These are phyloP conservation scores for Talaromyces thailandensis DNA, from an alignment of 495 filamentous ascomycete species.

Conservation along the genomic window DNA sequence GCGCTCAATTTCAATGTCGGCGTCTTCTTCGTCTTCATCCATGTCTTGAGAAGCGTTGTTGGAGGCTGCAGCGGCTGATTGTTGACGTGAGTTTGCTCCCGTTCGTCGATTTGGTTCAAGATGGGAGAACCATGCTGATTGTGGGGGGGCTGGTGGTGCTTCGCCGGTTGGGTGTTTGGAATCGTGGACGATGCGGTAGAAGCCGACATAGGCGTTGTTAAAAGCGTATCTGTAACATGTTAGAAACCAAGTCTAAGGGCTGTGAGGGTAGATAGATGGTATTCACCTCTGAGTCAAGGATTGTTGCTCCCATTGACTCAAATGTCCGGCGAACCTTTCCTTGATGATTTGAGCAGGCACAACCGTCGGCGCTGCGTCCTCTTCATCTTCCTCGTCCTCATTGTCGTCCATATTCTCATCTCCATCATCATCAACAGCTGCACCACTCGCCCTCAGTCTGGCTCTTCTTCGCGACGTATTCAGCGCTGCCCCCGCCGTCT, in stretches of 20 bases:
- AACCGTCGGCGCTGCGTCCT: conserved; percentile 17
- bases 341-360: conserved; percentile 20
- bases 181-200: conserved; percentile 72
- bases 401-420: conserved; percentile 14
- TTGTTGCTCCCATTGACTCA: conserved; percentile 21
- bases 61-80: neutral
- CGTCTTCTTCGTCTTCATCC: conserved; percentile 21
- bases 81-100: conserved; percentile 7
- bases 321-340: conserved; percentile 16
- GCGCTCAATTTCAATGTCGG: conserved; percentile 66
- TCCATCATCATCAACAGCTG: conserved; percentile 9
- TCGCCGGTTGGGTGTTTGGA: conserved; percentile 57
- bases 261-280: neutral
- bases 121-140: conserved; percentile 63
- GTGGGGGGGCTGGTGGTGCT: conserved; percentile 53
- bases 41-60: neutral
- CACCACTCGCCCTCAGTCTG: conserved; percentile 11
- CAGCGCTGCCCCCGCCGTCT: conserved; percentile 13
- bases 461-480: conserved; percentile 15
- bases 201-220: conserved; percentile 70
- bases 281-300: conserved; percentile 31
- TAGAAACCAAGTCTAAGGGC: neutral
- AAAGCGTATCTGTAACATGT: conserved; percentile 46
- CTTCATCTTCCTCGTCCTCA: conserved; percentile 17
- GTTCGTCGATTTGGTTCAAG: conserved; percentile 29